These are phyloP conservation scores for Diaporthe sp. DNA, from an alignment of 2,329 filamentous ascomycete genomes.

Conservation along the genomic window DNA sequence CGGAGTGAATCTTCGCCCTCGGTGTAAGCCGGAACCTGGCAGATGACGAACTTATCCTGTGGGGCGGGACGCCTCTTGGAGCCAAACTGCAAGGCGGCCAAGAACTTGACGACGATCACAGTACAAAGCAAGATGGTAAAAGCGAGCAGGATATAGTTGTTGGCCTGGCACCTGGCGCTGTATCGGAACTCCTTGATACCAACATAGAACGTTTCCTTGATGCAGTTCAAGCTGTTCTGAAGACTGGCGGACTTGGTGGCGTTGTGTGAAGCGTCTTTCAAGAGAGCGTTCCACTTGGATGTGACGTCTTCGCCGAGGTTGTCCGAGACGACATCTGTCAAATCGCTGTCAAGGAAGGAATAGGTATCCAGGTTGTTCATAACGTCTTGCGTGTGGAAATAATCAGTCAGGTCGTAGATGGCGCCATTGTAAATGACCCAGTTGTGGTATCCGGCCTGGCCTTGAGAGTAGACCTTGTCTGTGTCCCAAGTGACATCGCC, in stretches of 20 bases:
- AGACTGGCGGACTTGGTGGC: constrained; percentile 64
- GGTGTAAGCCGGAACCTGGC: constrained; percentile 96
- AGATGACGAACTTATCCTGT: constrained; percentile 99
- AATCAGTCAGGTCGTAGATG: constrained; percentile 92
- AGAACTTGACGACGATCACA: constrained; percentile 89
- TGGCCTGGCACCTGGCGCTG: constrained; percentile 81
- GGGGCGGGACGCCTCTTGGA: constrained; percentile 89
- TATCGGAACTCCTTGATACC: constrained; percentile 89
- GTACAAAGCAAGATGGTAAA: constrained; percentile 87
- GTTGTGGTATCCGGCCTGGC: constrained; percentile 73
- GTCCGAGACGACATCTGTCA: constrained; percentile 77
- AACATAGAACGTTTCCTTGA: constrained; percentile 85
- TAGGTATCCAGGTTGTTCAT: constrained; percentile 69
- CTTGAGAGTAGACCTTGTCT: constrained; percentile 72
- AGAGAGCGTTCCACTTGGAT: constrained; percentile 68
- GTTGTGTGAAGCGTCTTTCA: constrained; percentile 63
- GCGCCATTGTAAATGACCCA: constrained; percentile 85
- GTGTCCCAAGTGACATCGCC: constrained; percentile 83
- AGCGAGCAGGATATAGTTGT: constrained; percentile 89
- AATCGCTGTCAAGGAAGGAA: constrained; percentile 77
- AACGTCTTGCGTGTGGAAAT: constrained; percentile 80
- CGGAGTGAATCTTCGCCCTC: constrained; percentile 96
- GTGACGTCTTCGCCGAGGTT: constrained; percentile 88
- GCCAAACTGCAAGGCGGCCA: constrained; percentile 92
- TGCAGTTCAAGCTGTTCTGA: constrained; percentile 79